Base-by-base conservation (phyloP, 352 stramenopile genomes). In the Phytophthora hybrid region DNA sequence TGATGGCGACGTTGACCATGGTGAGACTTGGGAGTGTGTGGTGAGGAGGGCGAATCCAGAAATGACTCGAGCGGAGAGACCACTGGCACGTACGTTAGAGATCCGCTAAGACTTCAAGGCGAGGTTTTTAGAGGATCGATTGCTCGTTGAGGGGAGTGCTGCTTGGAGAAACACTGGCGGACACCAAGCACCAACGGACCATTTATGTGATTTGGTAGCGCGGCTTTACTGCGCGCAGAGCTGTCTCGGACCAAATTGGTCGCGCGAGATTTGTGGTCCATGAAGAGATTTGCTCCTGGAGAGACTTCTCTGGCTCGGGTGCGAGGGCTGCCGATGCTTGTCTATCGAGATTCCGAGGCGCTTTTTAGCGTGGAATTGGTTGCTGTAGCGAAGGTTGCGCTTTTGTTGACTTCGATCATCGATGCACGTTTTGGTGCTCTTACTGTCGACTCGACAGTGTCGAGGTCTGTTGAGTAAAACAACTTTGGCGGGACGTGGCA, bases 1-100 rank as follows among this genome's bases (percentile, higher is more conserved):
- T 99, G 90, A 99, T 99, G 63, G 95, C 98, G 37, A 99, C 83
- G 78, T 98, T 98, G 82, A 99, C 99, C 91, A 99, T 99, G 71
- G 93, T 97, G 49, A 99, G 79, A 98, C 81, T 76, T 90, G 87
- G 71, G 59, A n/a, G 18, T 31, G 69, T 82, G 77, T 57, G 63
- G 71, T 58, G 74, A 59, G 58, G 34, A 71, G 58, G 39, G 79
- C 72, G 80, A 89, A 87, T 79, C 76, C 69, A 69, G 63, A 68
- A 88, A 84, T 88, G 58, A 58, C 41, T 52, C 56, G 64, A 18
- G 6, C 21, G 6, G 34, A 39, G 59, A 66, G 60, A 63, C 53
- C 53, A 61, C 5, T 69, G 63, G 41, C 53, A 46, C 46, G n/a
- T 23, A 32, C 14, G 34, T 41, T 21, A n/a, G 18, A 11, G 21